Conservation (phyloP, 371 early-diverging fungal genomes). For the Mucor irregularis region DNA sequence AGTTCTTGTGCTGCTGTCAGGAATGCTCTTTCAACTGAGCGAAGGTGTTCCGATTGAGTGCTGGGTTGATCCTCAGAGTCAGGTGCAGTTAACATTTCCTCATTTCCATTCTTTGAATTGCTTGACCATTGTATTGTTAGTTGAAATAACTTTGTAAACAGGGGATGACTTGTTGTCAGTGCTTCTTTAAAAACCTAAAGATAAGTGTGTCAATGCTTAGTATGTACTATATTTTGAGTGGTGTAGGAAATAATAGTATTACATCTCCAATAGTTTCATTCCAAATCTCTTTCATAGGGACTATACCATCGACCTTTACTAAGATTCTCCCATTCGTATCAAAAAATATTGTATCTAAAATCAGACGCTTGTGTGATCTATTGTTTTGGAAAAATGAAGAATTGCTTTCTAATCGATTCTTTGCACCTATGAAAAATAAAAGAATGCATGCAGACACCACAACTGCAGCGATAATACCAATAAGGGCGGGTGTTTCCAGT, state of each 20-base stretch:
- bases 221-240: too few species aligned
- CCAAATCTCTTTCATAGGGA: conserved; percentile 37
- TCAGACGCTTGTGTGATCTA: conserved; percentile 17
- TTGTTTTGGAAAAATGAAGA: neutral
- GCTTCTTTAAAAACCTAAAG: neutral
- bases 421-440: conserved; percentile 24
- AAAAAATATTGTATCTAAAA: conserved; percentile 38
- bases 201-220: too few species aligned
- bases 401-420: conserved; percentile 2
- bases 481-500: conserved; percentile 27
- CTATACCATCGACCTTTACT: conserved; percentile 42
- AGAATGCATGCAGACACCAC: conserved; percentile 35
- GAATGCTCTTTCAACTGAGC: conserved; percentile 16
- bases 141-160: conserved; percentile 29
- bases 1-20: conserved; percentile 31
- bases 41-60: too few species aligned
- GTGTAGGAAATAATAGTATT: too few species aligned
- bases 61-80: too few species aligned
- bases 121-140: conserved; percentile 20
- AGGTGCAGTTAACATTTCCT: too few species aligned
- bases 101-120: neutral
- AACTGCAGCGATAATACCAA: conserved; percentile 40
- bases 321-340: conserved; percentile 41
- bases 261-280: conserved; percentile 15
- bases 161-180: conserved; percentile 23